A percentile compares a stretch with the other conserved stretches of the same genome.
phyloP scores from a whole-genome alignment of 208 protist species.

The Trypanosoma platydactyli region DNA sequence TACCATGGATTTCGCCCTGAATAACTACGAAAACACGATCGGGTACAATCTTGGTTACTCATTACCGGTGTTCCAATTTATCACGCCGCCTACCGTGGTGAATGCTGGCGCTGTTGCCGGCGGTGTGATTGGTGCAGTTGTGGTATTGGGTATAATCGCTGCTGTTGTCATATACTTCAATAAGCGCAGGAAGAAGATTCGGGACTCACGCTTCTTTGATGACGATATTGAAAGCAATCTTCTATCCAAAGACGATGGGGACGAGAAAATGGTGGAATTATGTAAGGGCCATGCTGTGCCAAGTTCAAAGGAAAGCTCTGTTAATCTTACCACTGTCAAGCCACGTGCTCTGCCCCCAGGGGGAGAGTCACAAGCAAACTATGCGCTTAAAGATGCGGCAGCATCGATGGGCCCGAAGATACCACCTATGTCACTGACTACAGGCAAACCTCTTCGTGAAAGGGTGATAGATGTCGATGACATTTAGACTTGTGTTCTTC shows the following conservation, averaged over 20 bases:
- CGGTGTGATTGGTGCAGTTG: constrained; percentile 6
- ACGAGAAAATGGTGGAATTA: neutral
- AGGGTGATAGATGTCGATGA: neutral
- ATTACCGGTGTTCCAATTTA: constrained; percentile 6
- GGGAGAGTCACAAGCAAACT: neutral
- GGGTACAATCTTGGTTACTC: constrained; percentile 17
- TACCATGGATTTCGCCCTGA: constrained; percentile 2
- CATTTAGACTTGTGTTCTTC: neutral
- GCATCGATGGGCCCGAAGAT: neutral
- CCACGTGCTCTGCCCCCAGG: neutral
- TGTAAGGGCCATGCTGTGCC: neutral
- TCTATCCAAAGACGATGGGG: neutral
- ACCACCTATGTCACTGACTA: neutral
- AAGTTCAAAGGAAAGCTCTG: constrained; percentile 8
- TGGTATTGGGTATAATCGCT: neutral
- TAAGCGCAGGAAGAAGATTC: constrained; percentile 12
- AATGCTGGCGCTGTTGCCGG: constrained; percentile 4
- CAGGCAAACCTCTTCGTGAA: neutral
- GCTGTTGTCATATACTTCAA: constrained; percentile 3
- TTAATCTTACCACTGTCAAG: neutral
- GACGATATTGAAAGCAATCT: constrained; percentile 6
- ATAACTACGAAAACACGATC: constrained; percentile 20
- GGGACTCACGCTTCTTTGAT: constrained; percentile 29
- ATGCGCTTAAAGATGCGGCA: neutral
- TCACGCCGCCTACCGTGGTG: neutral